phyloP scores from a whole-genome alignment of 2,329 filamentous ascomycete species.

The Fusarium concolor region DNA sequence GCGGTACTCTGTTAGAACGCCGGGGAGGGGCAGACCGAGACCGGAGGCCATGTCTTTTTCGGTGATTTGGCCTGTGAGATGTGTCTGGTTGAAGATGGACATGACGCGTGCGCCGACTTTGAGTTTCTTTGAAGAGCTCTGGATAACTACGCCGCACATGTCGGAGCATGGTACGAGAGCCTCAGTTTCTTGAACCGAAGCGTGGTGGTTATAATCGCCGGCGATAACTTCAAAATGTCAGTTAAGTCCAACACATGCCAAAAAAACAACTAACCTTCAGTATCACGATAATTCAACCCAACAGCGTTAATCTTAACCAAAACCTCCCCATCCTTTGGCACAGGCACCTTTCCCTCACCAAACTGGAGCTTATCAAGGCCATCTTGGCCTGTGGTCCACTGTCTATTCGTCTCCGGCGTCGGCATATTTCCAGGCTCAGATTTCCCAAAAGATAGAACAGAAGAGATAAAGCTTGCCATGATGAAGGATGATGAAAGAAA shows the following conservation, averaged over 20 bases:
- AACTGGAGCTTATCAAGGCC: conserved; percentile 66
- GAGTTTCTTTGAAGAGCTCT: conserved; percentile 57
- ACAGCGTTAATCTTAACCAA: conserved; percentile 61
- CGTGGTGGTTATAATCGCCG: conserved; percentile 76
- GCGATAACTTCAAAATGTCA: conserved; percentile 62
- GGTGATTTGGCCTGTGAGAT: conserved; percentile 69
- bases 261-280: conserved; percentile 54
- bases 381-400: conserved; percentile 67
- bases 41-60: conserved; percentile 66
- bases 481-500: neutral
- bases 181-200: conserved; percentile 55
- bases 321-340: conserved; percentile 63
- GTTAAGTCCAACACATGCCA: neutral
- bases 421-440: conserved; percentile 19
- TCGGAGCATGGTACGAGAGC: conserved; percentile 74
- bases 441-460: conserved; percentile 38
- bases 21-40: conserved; percentile 69
- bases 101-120: conserved; percentile 73
- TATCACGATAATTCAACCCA: conserved; percentile 63
- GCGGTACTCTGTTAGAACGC: conserved; percentile 69
- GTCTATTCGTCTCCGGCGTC: conserved; percentile 51
- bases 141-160: conserved; percentile 72
- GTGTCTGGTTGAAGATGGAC: conserved; percentile 70
- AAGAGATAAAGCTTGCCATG: conserved; percentile 42
- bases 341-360: conserved; percentile 58